Conservation (phyloP, 2,329 filamentous ascomycete genomes). For the Coniochaeta hoffmannii region DNA sequence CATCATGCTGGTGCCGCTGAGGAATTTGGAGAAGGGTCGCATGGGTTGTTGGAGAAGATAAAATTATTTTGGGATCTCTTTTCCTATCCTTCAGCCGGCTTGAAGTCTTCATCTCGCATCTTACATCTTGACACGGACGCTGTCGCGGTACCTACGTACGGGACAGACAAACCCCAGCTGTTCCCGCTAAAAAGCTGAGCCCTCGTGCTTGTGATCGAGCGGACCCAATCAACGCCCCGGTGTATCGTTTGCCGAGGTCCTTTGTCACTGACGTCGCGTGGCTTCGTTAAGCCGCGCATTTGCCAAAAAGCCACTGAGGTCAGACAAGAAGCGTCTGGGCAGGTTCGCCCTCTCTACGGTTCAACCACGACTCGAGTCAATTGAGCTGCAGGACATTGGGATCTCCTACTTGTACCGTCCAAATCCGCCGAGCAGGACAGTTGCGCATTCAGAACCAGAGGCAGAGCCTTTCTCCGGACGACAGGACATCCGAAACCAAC, state of each 20-base stretch:
- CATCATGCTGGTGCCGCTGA: background rate
- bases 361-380: background rate
- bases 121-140: too few species aligned
- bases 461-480: background rate
- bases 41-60: background rate
- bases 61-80: too few species aligned
- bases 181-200: background rate
- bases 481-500: too few species aligned
- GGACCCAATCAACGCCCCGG: background rate
- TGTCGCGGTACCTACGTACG: too few species aligned
- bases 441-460: too few species aligned
- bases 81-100: too few species aligned
- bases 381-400: too few species aligned
- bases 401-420: too few species aligned
- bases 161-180: too few species aligned
- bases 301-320: background rate
- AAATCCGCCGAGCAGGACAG: too few species aligned
- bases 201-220: background rate
- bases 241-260: slow-evolving; percentile 2
- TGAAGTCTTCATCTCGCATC: too few species aligned
- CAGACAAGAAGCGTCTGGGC: background rate
- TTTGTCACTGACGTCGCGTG: background rate
- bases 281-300: background rate
- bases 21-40: background rate
- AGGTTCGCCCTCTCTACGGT: background rate